Evolutionary conservation across 331 rosid genomes (phyloP), one percentile per base, ranked within the genome.

Genomic region (Erythrophleum ivorense): DNA sequence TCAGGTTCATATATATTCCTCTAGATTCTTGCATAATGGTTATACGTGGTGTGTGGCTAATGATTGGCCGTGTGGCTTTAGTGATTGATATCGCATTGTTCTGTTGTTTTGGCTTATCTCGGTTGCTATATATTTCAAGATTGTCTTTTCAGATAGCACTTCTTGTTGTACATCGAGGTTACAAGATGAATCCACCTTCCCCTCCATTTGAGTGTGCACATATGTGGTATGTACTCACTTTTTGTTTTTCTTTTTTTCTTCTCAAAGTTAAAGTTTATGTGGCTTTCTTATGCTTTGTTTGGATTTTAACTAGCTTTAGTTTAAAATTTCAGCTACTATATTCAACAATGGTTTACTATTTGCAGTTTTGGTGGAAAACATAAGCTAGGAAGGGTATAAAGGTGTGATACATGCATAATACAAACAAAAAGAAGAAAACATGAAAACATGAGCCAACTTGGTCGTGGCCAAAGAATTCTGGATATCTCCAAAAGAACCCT

Each of bases 201-300:
- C 99, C 99, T 78, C 98, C 99, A 54, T 93, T 76, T 75, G 98
- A 95, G 80, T 95, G 99, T 83, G 96, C 98, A 45, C 99, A 95
- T 82, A 93, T 86, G 92, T 95, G 99, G 99, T 92, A 88, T 34
- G 91, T 75, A 65, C 48, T 54, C 52, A 9, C 48, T 80, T 54
- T 50, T 48, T 31, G 48, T 14, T 40, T 71, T 8, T 33, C 9
- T 54, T 55, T 57, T 16, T 49, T 40, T 40, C 21, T 63, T 2
- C 33, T 78, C 7, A 46, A 76, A 67, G 40, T 74, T 52, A 55
- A 75, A 75, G 3, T 69, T 60, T 75, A 15, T 67, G 79, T 19
- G 68, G 24, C 54, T 40, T 40, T 55, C 50, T 6, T 75, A 41
- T 9, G 18, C 1, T 68, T 45, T 11, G 15, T 19, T 68, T n/a